Base-by-base conservation (phyloP, 1,284 basidiomycete species). In the Melampsora larici-populina region DNA sequence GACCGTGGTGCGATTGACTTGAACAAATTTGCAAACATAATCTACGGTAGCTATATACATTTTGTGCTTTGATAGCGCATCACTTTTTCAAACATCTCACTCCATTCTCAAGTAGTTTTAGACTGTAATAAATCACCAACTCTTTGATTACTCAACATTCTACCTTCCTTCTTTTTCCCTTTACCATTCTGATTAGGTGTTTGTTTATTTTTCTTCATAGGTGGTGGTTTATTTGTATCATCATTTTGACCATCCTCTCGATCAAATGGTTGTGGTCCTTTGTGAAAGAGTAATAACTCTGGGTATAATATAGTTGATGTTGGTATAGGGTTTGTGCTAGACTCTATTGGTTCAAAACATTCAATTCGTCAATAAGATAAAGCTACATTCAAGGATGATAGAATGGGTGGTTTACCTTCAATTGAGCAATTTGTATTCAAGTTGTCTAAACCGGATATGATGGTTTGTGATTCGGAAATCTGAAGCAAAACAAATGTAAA, bases 241-340 rank as follows among this genome's bases (percentile, higher is more conserved):
- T 51, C 8, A n/a, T 33, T 33, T 15, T 40, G 18, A 21, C 36
- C 13, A 3, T 51, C 60, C 17, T 72, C 48, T n/a, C 62, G 11
- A 17, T 64, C 18, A 18, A 48, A 18, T 29, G 26, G 40, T 3
- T 43, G 70, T 33, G 26, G 24, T 46, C 67, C 75, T 43, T 77
- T 77, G 9, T 51, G 48, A 62, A 77, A 77, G 9, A 77, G 60
- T 11, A 77, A 46, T 17, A 77, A 62, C 31, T 77, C 75, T 13
- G 66, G 66, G 60, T 77, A 77, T 3, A 77, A 66, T 8, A 29
- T 13, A 26, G 51, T 67, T 33, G 51, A 40, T 13, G 58, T 64
- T 9, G 75, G 67, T 11, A 70, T 51, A 18, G 67, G 24, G 11
- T 15, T 7, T 29, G 46, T 66, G 15, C 1, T 48, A 51, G 75